Base-by-base conservation (phyloP, 164 flowering plant genomes). In the Vitis labrusca region DNA sequence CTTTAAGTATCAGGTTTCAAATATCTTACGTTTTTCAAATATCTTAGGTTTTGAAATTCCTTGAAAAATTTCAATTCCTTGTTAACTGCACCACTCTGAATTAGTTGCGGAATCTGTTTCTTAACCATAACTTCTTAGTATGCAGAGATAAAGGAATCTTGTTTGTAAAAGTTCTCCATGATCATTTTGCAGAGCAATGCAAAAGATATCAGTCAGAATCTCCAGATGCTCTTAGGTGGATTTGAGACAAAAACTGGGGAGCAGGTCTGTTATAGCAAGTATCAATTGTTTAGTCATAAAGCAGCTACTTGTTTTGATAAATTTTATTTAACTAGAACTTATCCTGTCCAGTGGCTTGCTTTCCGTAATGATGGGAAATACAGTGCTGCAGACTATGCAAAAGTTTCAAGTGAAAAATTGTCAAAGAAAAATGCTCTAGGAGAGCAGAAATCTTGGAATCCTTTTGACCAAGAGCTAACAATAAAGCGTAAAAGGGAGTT, bases 191-290 rank as follows among this genome's bases (percentile, higher is more conserved):
- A 91, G 94, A 86, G 84, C 73, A 82, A 79, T 77, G 73, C 92
- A 59, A 76, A 81, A 68, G 80, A 72, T 69, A 51, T 75, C 15
- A 80, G 82, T 70, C 77, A 75, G 79, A 89, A 94, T 84, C 81
- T 94, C 58, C 83, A 79, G 68, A 72, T 84, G 73, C 94, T 94
- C 47, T 68, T 94, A 58, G 98, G 98, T 19, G 98, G 97, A 9
- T 94, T 94, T 81, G 97, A 94, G 81, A 94, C 95, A 49, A 87
- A 71, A 77, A 91, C 94, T 19, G 97, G 98, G 61, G 98, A 94
- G 74, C 97, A 92, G 97, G 98, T 94, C 49, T 79, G 67, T 71
- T 48, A 37, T 62, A 16, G 48, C 7, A 17, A 1, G 8, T 74
- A 16, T 64, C 19, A 17, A 11, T 17, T 55, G 6, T 30, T 7